Percentiles rank a stretch among this genome's conserved stretches.
Conservation (phyloP, 805 yeast genomes). For the Geotrichum ghanense region DNA sequence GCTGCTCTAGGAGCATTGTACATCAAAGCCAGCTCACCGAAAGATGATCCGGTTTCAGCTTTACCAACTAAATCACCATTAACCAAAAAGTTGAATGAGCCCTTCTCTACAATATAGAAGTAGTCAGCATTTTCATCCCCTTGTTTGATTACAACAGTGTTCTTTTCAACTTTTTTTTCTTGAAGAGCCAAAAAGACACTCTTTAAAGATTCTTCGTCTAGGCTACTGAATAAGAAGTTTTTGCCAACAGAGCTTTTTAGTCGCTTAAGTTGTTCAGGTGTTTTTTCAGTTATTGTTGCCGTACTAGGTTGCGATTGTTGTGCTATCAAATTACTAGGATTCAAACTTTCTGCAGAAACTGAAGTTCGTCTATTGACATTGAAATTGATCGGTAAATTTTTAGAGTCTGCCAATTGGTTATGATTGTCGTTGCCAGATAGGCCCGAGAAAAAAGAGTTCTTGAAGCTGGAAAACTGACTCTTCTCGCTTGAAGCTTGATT, state of each 20-base stretch:
- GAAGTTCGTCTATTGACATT: slow-evolving; percentile 72
- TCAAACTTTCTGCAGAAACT: slow-evolving; percentile 61
- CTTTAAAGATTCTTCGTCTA: slow-evolving; percentile 65
- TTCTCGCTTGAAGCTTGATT: neutral
- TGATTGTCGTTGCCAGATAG: slow-evolving; percentile 6
- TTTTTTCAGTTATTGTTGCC: neutral
- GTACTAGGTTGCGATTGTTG: slow-evolving; percentile 2
- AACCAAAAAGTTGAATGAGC: slow-evolving; percentile 71
- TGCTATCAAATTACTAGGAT: slow-evolving; percentile 12
- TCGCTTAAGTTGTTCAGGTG: slow-evolving; percentile 47
- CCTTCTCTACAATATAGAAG: slow-evolving; percentile 77
- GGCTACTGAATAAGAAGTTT: slow-evolving; percentile 74
- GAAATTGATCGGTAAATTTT: slow-evolving; percentile 40
- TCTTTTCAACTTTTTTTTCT: slow-evolving; percentile 50
- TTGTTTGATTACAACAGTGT: slow-evolving; percentile 64
- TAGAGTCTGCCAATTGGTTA: slow-evolving; percentile 4
- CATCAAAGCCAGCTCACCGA: slow-evolving; percentile 96
- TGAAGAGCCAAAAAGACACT: slow-evolving; percentile 78
- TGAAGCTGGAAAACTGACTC: slow-evolving; percentile 4
- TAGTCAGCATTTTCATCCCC: slow-evolving; percentile 86
- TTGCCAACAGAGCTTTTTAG: slow-evolving; percentile 61
- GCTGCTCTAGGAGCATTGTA: slow-evolving; percentile 98
- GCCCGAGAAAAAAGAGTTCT: slow-evolving; percentile 8
- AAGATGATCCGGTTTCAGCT: slow-evolving; percentile 78
- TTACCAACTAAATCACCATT: slow-evolving; percentile 60